A percentile compares a stretch with the other conserved stretches of the same genome.
Evolutionary conservation across 164 flowering plant genomes (phyloP).

Genomic region (grape (Vitis vinifera)): ASM3070453v1 NC_081816.1:2816501-2817000

Average conservation of each 20-base stretch:
- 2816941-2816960: too few species aligned
- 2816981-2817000: too few species aligned
- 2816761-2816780: background rate
- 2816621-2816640: constrained; percentile 27
- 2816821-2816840: background rate
- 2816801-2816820: background rate
- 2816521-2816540: background rate
- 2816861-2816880: too few species aligned
- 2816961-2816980: too few species aligned
- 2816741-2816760: background rate
- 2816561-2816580: constrained; percentile 87
- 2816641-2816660: background rate
- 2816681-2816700: background rate
- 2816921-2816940: too few species aligned
- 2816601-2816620: constrained; percentile 90
- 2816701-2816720: too few species aligned
- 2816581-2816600: constrained; percentile 80
- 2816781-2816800: background rate
- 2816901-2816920: too few species aligned
- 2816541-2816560: background rate
- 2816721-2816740: too few species aligned
- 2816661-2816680: background rate
- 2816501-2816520: background rate
- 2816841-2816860: background rate
- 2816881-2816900: too few species aligned